Percentiles rank a stretch among this genome's conserved stretches.
These are phyloP conservation scores for Lyophyllum semitale DNA, from an alignment of 768 basidiomycete species.

Conservation along the genomic window DNA sequence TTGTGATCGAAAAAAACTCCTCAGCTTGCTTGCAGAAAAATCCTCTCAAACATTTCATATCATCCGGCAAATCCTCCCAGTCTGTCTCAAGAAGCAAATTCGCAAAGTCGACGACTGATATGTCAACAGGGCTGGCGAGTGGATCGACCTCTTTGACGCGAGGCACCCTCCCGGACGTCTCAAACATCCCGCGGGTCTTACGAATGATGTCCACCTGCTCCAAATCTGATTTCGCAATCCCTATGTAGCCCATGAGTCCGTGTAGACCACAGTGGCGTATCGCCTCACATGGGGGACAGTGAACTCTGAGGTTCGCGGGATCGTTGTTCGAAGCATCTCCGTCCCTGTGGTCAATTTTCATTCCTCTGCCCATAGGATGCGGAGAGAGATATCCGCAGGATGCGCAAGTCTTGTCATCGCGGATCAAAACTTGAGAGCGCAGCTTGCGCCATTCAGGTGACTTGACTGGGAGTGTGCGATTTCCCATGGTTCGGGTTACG, in stretches of 20 bases:
- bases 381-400: slow-evolving; percentile 10
- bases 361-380: slow-evolving; percentile 3
- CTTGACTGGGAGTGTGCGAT: background rate
- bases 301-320: slow-evolving; percentile 9
- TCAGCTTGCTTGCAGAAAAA: slow-evolving; percentile 5
- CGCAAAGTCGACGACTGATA: slow-evolving; percentile 5
- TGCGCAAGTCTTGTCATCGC: slow-evolving; percentile 14
- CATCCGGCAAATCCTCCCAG: slow-evolving; percentile 4
- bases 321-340: slow-evolving; percentile 13
- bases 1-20: background rate
- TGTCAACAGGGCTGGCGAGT: slow-evolving; percentile 3
- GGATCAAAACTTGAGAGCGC: slow-evolving; percentile 4
- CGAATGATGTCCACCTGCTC: slow-evolving; percentile 19
- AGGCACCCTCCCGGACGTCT: slow-evolving; percentile 12
- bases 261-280: slow-evolving; percentile 14
- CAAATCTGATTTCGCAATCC: slow-evolving; percentile 8
- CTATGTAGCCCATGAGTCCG: slow-evolving; percentile 3
- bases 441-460: slow-evolving; percentile 7
- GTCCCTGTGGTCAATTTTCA: slow-evolving; percentile 11
- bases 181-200: slow-evolving; percentile 15
- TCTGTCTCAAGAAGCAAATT: background rate
- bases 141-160: slow-evolving; percentile 13
- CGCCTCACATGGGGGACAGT: slow-evolving; percentile 14
- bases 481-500: slow-evolving; percentile 3
- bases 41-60: slow-evolving; percentile 2